phyloP scores from a whole-genome alignment of 202 grass and related monocot genomes.

The Setaria italica region DNA sequence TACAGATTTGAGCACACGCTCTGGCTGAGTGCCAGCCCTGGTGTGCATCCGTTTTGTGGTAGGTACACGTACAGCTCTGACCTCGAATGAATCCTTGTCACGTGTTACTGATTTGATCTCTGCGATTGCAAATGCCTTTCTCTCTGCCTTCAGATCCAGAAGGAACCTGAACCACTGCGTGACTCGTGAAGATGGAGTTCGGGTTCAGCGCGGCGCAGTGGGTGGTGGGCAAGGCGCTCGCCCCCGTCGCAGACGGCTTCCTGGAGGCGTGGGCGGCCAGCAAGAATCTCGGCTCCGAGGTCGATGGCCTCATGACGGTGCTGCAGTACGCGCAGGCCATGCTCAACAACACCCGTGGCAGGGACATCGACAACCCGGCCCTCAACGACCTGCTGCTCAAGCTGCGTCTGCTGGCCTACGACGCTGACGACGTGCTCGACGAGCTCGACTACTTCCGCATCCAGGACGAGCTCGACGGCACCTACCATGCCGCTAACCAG shows the following conservation, averaged over 20 bases:
- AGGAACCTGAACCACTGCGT: neutral
- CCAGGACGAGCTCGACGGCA: conserved; percentile 40
- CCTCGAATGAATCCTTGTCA: no score
- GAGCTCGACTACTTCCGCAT: conserved; percentile 56
- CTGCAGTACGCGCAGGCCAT: conserved; percentile 34
- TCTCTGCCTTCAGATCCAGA: neutral
- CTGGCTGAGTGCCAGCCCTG: no score
- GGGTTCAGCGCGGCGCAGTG: conserved; percentile 5
- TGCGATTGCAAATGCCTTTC: no score
- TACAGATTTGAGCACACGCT: no score
- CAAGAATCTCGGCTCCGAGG: conserved; percentile 18
- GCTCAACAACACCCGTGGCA: neutral
- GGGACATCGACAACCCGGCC: conserved; percentile 10
- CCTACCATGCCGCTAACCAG: neutral
- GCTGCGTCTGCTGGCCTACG: conserved; percentile 32
- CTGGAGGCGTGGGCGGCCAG: conserved; percentile 49
- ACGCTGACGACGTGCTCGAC: conserved; percentile 53
- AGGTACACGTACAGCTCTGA: no score
- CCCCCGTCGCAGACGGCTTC: neutral
- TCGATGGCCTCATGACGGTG: neutral
- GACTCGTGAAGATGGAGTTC: neutral
- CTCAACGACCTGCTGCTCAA: conserved; percentile 25
- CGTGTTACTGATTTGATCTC: no score
- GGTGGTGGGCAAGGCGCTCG: conserved; percentile 24
- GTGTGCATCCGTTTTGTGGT: no score